Evolutionary conservation across 2,329 filamentous ascomycete genomes (phyloP).

Genomic region (Cladobotryum mycophilum): DNA sequence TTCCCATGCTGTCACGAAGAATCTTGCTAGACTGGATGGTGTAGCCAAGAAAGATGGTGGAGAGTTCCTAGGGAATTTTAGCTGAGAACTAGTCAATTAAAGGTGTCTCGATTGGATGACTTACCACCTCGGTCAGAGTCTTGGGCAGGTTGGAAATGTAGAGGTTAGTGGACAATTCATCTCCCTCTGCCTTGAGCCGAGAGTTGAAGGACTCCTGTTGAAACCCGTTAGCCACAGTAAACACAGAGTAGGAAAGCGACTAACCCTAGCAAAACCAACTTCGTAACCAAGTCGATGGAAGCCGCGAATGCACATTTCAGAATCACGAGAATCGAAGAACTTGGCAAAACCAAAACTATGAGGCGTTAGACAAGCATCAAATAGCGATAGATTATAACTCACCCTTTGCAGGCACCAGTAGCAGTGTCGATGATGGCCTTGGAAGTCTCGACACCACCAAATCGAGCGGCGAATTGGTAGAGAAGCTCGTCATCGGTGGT

Average conservation of each 20-base stretch:
- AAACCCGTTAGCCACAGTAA: constrained; percentile 12
- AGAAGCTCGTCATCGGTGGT: constrained; percentile 92
- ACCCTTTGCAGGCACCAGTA: constrained; percentile 96
- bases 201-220: constrained; percentile 91
- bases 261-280: constrained; percentile 89
- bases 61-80: constrained; percentile 52
- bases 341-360: constrained; percentile 96
- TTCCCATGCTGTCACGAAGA: constrained; percentile 82
- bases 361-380: constrained; percentile 4
- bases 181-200: constrained; percentile 91
- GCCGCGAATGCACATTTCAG: constrained; percentile 91
- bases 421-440: constrained; percentile 97
- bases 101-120: constrained; percentile 24
- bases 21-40: constrained; percentile 92
- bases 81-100: neutral
- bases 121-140: constrained; percentile 80
- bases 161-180: constrained; percentile 84
- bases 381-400: constrained; percentile 24
- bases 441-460: constrained; percentile 90
- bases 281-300: constrained; percentile 95
- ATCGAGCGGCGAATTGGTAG: constrained; percentile 73
- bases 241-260: constrained; percentile 21
- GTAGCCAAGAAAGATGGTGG: constrained; percentile 71
- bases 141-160: constrained; percentile 97
- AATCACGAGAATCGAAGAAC: constrained; percentile 79